phyloP scores from a whole-genome alignment of 2,329 filamentous ascomycete species.

The Fusarium drepaniforme region DNA sequence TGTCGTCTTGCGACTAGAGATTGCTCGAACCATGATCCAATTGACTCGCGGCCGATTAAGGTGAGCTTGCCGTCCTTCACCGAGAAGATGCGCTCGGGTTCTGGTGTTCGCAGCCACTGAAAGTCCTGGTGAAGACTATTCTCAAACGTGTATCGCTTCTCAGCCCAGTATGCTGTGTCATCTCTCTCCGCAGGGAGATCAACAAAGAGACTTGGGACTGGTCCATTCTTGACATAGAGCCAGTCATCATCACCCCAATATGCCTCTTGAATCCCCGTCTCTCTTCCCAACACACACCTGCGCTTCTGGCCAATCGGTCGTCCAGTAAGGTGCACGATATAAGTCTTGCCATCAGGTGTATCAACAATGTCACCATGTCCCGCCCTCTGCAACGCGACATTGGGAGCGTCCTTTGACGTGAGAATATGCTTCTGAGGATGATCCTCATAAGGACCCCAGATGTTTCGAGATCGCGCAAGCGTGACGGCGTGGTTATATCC shows the following conservation, averaged over 20 bases:
- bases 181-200: constrained; percentile 63
- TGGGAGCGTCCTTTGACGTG: constrained; percentile 63
- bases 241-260: constrained; percentile 71
- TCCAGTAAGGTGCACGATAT: constrained; percentile 65
- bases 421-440: constrained; percentile 70
- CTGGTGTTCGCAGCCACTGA: constrained; percentile 69
- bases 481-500: constrained; percentile 72
- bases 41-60: constrained; percentile 63
- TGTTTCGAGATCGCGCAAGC: constrained; percentile 62
- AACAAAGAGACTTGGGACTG: constrained; percentile 65
- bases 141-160: constrained; percentile 61
- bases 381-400: constrained; percentile 63
- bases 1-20: constrained; percentile 67
- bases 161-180: constrained; percentile 63
- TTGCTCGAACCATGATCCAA: constrained; percentile 71
- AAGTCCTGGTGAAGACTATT: constrained; percentile 63
- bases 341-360: constrained; percentile 64
- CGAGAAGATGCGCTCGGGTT: constrained; percentile 65
- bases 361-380: constrained; percentile 68
- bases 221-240: constrained; percentile 71
- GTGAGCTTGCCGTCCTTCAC: constrained; percentile 55
- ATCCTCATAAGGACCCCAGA: constrained; percentile 73
- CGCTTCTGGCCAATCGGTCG: constrained; percentile 64
- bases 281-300: constrained; percentile 66
- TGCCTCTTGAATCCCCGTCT: constrained; percentile 70